Evolutionary conservation across 148 eudicot species (phyloP).

Genomic region (Vaccinium vitisidaea): DNA sequence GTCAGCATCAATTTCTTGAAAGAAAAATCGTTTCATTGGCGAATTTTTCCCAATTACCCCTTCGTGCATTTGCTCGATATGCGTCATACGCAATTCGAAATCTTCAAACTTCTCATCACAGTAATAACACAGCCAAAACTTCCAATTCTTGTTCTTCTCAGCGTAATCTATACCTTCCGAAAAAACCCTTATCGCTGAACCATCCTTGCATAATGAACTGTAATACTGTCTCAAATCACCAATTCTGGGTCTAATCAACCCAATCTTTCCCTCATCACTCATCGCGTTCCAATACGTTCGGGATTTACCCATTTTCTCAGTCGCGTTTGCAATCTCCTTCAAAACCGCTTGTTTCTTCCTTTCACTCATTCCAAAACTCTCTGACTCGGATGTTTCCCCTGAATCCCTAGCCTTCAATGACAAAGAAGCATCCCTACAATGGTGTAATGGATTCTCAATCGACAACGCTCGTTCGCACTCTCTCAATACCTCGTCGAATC

Average conservation of each 20-base stretch:
- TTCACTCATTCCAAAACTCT: background rate
- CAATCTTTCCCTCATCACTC: background rate
- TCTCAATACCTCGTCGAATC: background rate
- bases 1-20: background rate
- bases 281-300: background rate
- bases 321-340: background rate
- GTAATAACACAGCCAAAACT: background rate
- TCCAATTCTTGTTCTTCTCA: constrained; percentile 4
- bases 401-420: background rate
- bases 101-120: constrained; percentile 5
- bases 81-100: background rate
- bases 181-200: background rate
- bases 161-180: constrained; percentile 6
- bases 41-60: background rate
- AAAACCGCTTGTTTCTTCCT: background rate
- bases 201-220: background rate
- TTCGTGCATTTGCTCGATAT: background rate
- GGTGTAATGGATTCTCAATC: background rate
- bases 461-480: constrained; percentile 4
- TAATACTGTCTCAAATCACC: background rate
- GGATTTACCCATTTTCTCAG: too few relatives aligned
- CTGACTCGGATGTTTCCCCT: background rate
- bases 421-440: background rate
- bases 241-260: background rate
- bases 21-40: background rate